Evolutionary conservation across 179 eudicot species (phyloP).

Genomic region (Corrigiola litoralis): DNA sequence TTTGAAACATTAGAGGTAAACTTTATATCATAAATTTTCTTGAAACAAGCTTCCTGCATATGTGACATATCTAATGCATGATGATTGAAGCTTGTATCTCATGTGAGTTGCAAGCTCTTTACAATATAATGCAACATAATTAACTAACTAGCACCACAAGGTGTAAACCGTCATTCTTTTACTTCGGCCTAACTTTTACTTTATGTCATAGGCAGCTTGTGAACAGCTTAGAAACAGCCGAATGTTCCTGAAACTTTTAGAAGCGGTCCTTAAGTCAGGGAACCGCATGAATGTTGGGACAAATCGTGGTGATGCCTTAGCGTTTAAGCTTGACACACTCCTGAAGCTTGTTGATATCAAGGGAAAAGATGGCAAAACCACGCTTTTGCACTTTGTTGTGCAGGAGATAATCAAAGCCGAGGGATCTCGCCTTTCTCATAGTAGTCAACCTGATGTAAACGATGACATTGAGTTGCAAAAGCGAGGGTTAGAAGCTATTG

Average conservation of each 20-base stretch:
- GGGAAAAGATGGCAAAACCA: constrained; percentile 89
- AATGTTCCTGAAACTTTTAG: constrained; percentile 83
- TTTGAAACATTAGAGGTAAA: constrained; percentile 82
- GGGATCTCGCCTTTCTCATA: constrained; percentile 40
- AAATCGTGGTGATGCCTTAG: constrained; percentile 84
- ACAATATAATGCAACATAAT: too few relatives aligned
- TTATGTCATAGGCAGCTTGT: constrained; percentile 58
- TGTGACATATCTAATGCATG: neutral
- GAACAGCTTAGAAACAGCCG: constrained; percentile 78
- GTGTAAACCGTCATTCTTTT: too few relatives aligned
- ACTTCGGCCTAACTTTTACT: too few relatives aligned
- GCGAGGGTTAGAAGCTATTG: constrained; percentile 66
- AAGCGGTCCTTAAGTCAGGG: constrained; percentile 89
- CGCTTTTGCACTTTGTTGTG: constrained; percentile 90
- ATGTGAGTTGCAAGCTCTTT: too few relatives aligned
- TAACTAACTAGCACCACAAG: neutral
- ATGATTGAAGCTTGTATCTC: too few relatives aligned
- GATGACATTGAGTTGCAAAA: constrained; percentile 65
- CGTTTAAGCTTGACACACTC: constrained; percentile 92
- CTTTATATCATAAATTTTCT: neutral
- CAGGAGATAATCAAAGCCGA: constrained; percentile 73
- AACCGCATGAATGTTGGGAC: constrained; percentile 96
- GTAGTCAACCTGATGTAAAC: constrained; percentile 18
- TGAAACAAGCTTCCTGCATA: neutral
- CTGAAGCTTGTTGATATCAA: constrained; percentile 82